Percentiles rank a stretch among this genome's conserved stretches.
Evolutionary conservation across 805 yeast genomes (phyloP).

Genomic region (Wickerhamomyces queroliae): DNA sequence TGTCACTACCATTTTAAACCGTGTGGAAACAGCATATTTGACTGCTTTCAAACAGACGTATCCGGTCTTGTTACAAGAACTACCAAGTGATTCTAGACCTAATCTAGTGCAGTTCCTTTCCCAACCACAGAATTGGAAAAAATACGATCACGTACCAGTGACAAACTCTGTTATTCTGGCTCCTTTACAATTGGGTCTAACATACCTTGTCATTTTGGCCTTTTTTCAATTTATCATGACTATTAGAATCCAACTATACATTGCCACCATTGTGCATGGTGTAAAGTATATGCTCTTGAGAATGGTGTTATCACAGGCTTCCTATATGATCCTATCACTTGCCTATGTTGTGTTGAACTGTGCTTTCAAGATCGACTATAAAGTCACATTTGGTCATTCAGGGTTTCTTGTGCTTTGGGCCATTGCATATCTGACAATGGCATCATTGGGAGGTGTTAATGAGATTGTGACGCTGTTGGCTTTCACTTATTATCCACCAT

Average conservation of each 20-base stretch:
- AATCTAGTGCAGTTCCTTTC: slow-evolving; percentile 10
- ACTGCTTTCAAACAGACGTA: slow-evolving; percentile 3
- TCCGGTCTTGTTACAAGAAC: slow-evolving; percentile 18
- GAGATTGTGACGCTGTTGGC: slow-evolving; percentile 46
- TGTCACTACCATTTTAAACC: slow-evolving; percentile 42
- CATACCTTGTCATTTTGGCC: slow-evolving; percentile 62
- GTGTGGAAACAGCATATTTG: slow-evolving; percentile 23
- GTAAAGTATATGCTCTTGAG: slow-evolving; percentile 44
- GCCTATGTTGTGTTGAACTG: slow-evolving; percentile 53
- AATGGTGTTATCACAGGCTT: slow-evolving; percentile 37
- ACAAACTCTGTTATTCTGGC: slow-evolving; percentile 47
- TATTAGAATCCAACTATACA: slow-evolving; percentile 39
- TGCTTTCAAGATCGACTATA: slow-evolving; percentile 59
- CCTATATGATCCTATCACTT: slow-evolving; percentile 52
- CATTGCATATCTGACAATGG: slow-evolving; percentile 58
- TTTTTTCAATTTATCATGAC: slow-evolving; percentile 65
- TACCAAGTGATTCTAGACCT: slow-evolving; percentile 27
- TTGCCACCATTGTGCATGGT: slow-evolving; percentile 38
- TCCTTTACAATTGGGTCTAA: slow-evolving; percentile 68
- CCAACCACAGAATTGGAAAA: slow-evolving; percentile 16
- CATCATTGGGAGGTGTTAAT: slow-evolving; percentile 66
- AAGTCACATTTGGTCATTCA: slow-evolving; percentile 52
- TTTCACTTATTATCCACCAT: slow-evolving; percentile 50
- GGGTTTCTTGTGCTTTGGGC: slow-evolving; percentile 75
- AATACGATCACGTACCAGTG: slow-evolving; percentile 42